These are phyloP conservation scores for Russula dissimulans DNA, from an alignment of 768 basidiomycete genomes.

Conservation along the genomic window DNA sequence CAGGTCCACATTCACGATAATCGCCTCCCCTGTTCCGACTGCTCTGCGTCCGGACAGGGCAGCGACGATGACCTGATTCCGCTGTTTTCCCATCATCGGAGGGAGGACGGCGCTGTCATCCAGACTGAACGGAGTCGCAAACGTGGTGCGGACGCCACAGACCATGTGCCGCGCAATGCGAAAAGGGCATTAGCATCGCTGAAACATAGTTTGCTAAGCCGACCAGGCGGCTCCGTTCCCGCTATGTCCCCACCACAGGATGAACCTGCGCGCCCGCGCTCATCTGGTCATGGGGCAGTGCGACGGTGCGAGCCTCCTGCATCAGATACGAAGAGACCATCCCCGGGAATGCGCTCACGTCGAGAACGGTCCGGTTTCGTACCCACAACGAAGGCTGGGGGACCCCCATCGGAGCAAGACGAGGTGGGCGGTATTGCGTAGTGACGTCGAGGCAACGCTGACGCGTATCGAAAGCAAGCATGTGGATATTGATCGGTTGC, in stretches of 20 bases:
- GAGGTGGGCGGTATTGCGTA: constrained; percentile 58
- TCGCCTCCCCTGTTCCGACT: constrained; percentile 51
- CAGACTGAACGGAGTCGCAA: constrained; percentile 21
- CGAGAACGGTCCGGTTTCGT: not conserved
- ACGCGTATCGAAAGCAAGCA: not conserved
- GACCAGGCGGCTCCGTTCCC: constrained; percentile 27
- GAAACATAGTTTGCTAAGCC: constrained; percentile 52
- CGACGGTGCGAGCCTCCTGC: constrained; percentile 22
- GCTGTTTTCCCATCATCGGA: constrained; percentile 34
- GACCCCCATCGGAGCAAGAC: constrained; percentile 61
- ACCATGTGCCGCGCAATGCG: constrained; percentile 34
- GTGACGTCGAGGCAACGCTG: constrained; percentile 33
- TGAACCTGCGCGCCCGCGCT: not conserved
- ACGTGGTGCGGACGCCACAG: constrained; percentile 20
- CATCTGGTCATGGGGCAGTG: constrained; percentile 49
- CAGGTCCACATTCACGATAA: constrained; percentile 59
- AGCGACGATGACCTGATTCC: constrained; percentile 45
- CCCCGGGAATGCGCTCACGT: not conserved
- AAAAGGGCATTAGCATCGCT: constrained; percentile 60
- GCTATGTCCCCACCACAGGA: not conserved
- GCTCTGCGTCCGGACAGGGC: constrained; percentile 36
- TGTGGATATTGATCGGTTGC: not conserved
- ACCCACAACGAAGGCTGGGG: constrained; percentile 52
- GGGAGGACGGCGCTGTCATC: not conserved
- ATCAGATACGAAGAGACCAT: not conserved